A percentile compares a stretch with the other conserved stretches of the same genome.
These are phyloP conservation scores for Boletus coccyginus DNA, from an alignment of 768 basidiomycete species.

Conservation along the genomic window DNA sequence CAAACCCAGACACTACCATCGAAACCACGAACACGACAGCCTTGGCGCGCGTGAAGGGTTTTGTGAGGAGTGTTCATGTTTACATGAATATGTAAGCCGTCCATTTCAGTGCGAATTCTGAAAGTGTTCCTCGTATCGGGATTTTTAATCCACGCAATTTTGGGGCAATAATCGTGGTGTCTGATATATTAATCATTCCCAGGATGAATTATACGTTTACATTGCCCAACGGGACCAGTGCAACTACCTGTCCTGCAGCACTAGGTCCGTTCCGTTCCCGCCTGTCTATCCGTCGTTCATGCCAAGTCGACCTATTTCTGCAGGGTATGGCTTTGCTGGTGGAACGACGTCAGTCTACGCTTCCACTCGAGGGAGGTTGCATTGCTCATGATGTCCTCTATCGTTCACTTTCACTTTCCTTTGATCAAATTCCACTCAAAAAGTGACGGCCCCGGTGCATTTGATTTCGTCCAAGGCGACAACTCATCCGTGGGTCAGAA, in stretches of 20 bases:
- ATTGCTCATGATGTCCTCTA: background rate
- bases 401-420: background rate
- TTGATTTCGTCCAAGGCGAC: constrained; percentile 75
- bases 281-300: background rate
- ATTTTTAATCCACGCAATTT: background rate
- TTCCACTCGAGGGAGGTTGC: background rate
- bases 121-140: background rate
- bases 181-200: background rate
- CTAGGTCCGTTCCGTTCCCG: constrained; percentile 47
- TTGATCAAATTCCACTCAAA: background rate
- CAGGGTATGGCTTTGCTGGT: constrained; percentile 75
- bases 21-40: constrained; percentile 16
- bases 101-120: background rate
- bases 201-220: constrained; percentile 66
- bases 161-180: background rate
- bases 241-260: constrained; percentile 75
- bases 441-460: constrained; percentile 70
- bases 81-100: constrained; percentile 65
- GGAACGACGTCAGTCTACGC: constrained; percentile 70
- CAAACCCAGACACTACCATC: constrained; percentile 17
- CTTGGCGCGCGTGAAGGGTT: constrained; percentile 50
- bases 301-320: background rate
- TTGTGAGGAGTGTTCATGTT: constrained; percentile 67
- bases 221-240: constrained; percentile 63
- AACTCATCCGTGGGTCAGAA: constrained; percentile 65